phyloP scores from a whole-genome alignment of 495 filamentous ascomycete species.

The Penicillium riverlandense region DNA sequence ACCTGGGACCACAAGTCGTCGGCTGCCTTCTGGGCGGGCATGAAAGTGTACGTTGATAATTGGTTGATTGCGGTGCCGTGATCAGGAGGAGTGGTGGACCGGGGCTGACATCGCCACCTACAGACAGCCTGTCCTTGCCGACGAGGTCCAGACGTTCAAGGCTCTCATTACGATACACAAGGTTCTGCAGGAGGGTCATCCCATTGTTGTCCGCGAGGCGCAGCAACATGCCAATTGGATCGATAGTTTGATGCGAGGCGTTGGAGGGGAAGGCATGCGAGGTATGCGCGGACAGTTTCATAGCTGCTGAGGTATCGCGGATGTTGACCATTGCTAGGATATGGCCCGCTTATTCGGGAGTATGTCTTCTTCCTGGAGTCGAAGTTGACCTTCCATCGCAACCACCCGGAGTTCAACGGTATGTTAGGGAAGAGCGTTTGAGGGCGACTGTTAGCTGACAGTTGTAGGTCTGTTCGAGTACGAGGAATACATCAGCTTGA shows the following conservation, averaged over 20 bases:
- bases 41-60: constrained; percentile 71
- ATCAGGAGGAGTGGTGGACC: neutral
- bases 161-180: constrained; percentile 90
- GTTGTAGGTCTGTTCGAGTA: constrained; percentile 78
- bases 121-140: constrained; percentile 90
- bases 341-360: constrained; percentile 85
- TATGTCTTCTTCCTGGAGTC: constrained; percentile 92
- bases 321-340: constrained; percentile 45
- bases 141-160: constrained; percentile 93
- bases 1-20: constrained; percentile 99
- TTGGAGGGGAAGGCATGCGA: constrained; percentile 78
- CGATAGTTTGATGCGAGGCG: constrained; percentile 81
- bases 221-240: constrained; percentile 86
- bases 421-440: constrained; percentile 10
- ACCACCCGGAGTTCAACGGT: constrained; percentile 98
- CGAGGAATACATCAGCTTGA: constrained; percentile 96
- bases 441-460: constrained; percentile 2
- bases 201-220: constrained; percentile 77
- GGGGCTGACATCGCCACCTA: constrained; percentile 7
- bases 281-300: constrained; percentile 32
- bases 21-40: constrained; percentile 90
- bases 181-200: constrained; percentile 94
- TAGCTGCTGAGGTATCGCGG: neutral
- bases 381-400: constrained; percentile 88
- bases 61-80: neutral